Conservation (phyloP, 2,329 filamentous ascomycete genomes). For the Ilyonectria mors-panacis region DNA sequence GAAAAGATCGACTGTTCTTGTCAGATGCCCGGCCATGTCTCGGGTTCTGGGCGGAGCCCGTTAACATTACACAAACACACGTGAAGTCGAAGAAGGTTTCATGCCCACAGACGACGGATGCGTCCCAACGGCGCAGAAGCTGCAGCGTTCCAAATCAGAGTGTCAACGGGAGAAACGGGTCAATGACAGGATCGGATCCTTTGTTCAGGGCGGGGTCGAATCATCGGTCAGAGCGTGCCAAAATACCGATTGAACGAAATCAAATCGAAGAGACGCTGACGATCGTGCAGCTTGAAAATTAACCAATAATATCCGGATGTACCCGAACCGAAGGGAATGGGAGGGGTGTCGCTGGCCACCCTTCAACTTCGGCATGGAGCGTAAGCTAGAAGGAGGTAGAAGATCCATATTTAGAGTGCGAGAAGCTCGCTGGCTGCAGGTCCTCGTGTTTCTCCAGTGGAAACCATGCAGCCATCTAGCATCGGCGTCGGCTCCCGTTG, state of each 20-base stretch:
- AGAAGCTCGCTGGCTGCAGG: slow-evolving; percentile 40
- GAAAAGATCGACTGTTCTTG: slow-evolving; percentile 41
- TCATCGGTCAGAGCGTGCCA: slow-evolving; percentile 35
- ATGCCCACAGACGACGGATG: slow-evolving; percentile 45
- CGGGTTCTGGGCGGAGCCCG: slow-evolving; percentile 37
- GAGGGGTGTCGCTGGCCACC: slow-evolving; percentile 39
- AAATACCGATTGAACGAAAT: slow-evolving; percentile 18
- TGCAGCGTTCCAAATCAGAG: slow-evolving; percentile 37
- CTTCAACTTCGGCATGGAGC: slow-evolving; percentile 34
- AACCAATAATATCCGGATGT: slow-evolving; percentile 49
- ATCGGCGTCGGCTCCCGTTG: slow-evolving; percentile 41
- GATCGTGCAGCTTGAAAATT: slow-evolving; percentile 38
- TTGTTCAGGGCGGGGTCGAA: slow-evolving; percentile 35
- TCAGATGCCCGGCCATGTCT: slow-evolving; percentile 45
- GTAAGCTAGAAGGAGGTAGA: slow-evolving; percentile 33
- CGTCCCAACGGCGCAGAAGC: slow-evolving; percentile 41
- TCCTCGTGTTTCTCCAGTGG: slow-evolving; percentile 43
- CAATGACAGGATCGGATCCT: slow-evolving; percentile 32
- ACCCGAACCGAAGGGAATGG: slow-evolving; percentile 52
- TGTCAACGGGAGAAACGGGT: slow-evolving; percentile 28
- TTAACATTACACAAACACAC: slow-evolving; percentile 46
- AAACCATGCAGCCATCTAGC: slow-evolving; percentile 37
- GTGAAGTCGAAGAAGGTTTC: slow-evolving; percentile 48
- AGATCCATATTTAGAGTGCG: slow-evolving; percentile 31
- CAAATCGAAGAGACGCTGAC: slow-evolving; percentile 34